phyloP scores from a whole-genome alignment of 495 filamentous ascomycete species.

The Rhypophila decipiens region DNA sequence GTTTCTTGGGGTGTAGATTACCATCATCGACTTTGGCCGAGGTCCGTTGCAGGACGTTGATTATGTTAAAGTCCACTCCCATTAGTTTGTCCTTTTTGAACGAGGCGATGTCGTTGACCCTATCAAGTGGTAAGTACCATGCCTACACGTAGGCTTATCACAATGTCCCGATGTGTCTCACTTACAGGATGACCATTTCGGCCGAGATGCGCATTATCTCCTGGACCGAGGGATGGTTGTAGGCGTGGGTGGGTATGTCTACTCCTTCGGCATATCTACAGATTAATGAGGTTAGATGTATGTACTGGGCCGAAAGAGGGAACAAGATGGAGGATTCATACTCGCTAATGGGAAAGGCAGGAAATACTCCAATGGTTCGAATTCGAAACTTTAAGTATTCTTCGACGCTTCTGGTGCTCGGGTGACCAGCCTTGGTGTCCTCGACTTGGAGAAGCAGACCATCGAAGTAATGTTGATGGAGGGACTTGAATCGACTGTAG shows the following conservation, averaged over 20 bases:
- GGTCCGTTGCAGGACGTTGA: neutral
- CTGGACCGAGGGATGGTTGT: conserved; percentile 5
- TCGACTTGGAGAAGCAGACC: conserved; percentile 3
- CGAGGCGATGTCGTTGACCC: conserved; percentile 7
- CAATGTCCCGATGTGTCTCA: neutral
- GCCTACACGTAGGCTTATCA: neutral
- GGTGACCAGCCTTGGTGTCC: neutral
- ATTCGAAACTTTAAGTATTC: conserved; percentile 2
- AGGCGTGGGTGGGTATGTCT: conserved; percentile 1
- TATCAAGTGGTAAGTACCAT: neutral
- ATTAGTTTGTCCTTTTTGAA: conserved; percentile 1
- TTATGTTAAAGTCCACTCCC: conserved; percentile 5
- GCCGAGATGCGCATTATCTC: conserved; percentile 7
- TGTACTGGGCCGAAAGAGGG: too few relatives aligned
- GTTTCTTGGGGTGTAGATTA: too few relatives aligned
- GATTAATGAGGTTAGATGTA: too few relatives aligned
- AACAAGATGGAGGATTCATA: neutral
- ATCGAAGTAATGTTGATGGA: conserved; percentile 5
- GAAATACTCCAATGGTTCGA: conserved; percentile 4
- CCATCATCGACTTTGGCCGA: too few relatives aligned
- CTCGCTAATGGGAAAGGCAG: conserved; percentile 5
- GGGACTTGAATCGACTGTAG: neutral
- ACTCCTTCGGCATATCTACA: conserved; percentile 2
- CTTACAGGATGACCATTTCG: conserved; percentile 8
- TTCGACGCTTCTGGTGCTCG: neutral